These are phyloP conservation scores for Globisporangium acanthophoron DNA, from an alignment of 352 stramenopile genomes.

Conservation along the genomic window DNA sequence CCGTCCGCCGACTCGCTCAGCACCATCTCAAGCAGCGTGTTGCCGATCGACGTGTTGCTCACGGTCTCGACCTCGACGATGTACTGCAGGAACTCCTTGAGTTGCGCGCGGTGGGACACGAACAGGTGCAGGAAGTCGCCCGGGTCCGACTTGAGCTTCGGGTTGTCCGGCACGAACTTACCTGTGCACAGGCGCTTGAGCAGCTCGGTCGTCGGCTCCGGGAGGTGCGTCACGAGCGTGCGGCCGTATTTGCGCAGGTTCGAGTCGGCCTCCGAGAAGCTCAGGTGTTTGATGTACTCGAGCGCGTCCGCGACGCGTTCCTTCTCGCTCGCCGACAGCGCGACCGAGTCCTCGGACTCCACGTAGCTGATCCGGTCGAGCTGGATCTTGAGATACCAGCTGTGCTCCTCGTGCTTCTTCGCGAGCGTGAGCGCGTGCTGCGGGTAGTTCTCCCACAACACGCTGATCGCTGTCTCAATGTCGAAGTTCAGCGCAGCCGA, in stretches of 20 bases:
- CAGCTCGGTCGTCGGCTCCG: slow-evolving; percentile 84
- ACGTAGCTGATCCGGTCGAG: slow-evolving; percentile 88
- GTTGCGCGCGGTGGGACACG: slow-evolving; percentile 84
- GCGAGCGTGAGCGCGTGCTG: slow-evolving; percentile 87
- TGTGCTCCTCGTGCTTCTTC: slow-evolving; percentile 88
- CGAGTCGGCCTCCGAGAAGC: slow-evolving; percentile 78
- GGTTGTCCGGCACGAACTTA: slow-evolving; percentile 56
- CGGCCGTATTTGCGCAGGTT: slow-evolving; percentile 89
- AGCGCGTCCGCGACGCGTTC: slow-evolving; percentile 86
- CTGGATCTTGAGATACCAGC: slow-evolving; percentile 91
- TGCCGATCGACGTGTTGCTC: slow-evolving; percentile 85
- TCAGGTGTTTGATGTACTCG: slow-evolving; percentile 86
- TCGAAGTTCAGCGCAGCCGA: slow-evolving; percentile 73
- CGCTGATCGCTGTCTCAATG: slow-evolving; percentile 89
- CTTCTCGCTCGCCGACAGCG: slow-evolving; percentile 68
- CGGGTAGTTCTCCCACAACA: slow-evolving; percentile 90
- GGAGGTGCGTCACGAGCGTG: slow-evolving; percentile 83
- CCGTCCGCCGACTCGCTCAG: slow-evolving; percentile 61
- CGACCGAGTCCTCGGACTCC: slow-evolving; percentile 65
- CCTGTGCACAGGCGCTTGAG: slow-evolving; percentile 89
- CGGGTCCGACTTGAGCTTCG: slow-evolving; percentile 68
- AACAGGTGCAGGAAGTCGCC: slow-evolving; percentile 91
- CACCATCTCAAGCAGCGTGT: slow-evolving; percentile 88
- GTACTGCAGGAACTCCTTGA: slow-evolving; percentile 88
- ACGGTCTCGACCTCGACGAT: slow-evolving; percentile 87